A percentile compares a stretch with the other conserved stretches of the same genome.
phyloP scores from a whole-genome alignment of 495 filamentous ascomycete species.

The Penicillium bialowiezense region DNA sequence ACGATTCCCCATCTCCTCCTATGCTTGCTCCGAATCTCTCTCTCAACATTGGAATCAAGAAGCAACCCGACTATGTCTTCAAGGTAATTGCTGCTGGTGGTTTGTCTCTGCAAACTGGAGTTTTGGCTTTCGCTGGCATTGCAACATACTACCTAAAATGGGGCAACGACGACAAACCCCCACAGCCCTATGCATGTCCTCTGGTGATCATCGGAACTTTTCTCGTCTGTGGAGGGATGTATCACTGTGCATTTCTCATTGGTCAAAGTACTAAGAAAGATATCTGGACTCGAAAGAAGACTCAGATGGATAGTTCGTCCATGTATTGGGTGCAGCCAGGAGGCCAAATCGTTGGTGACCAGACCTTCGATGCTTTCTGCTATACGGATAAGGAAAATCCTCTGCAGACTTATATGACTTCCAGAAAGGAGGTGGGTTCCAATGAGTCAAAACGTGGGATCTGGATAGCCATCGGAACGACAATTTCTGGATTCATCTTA shows the following conservation, averaged over 20 bases:
- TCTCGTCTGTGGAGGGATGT: slow-evolving; percentile 8
- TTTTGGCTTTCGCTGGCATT: background rate
- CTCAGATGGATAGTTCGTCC: background rate
- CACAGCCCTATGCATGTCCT: slow-evolving; percentile 8
- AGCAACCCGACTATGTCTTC: background rate
- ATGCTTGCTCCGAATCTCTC: slow-evolving; percentile 1
- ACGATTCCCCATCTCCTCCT: no score
- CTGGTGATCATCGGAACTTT: slow-evolving; percentile 4
- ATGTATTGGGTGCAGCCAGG: slow-evolving; percentile 14
- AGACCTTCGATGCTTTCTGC: slow-evolving; percentile 11
- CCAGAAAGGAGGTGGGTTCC: background rate
- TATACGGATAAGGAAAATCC: background rate
- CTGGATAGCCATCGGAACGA: slow-evolving; percentile 1
- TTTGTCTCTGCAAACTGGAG: background rate
- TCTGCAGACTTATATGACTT: slow-evolving; percentile 4
- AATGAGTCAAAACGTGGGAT: background rate
- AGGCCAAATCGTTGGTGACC: slow-evolving; percentile 7
- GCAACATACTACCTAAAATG: slow-evolving; percentile 2
- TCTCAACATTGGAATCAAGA: background rate
- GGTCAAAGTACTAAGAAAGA: slow-evolving; percentile 8
- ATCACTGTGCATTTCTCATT: slow-evolving; percentile 9
- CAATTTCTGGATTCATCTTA: slow-evolving; percentile 5
- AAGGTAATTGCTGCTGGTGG: background rate
- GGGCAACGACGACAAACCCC: background rate
- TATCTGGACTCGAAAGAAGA: background rate